A percentile compares a stretch with the other conserved stretches of the same genome.
phyloP scores from a whole-genome alignment of 345 rosid genomes.

The Bruguiera gymnorhiza region DNA sequence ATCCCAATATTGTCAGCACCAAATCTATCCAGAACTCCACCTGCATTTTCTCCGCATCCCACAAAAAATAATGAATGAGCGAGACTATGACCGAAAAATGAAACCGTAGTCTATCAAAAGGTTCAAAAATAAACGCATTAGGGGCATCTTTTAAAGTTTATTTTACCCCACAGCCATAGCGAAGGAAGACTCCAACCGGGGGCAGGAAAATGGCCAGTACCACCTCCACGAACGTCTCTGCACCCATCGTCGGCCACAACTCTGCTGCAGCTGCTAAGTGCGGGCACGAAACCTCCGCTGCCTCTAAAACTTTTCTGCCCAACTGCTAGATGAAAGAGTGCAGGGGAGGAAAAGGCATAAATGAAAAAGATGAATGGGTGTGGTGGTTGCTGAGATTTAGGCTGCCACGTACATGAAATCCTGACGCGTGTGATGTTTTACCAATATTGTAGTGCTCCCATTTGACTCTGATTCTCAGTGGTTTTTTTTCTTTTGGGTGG shows the following conservation, averaged over 20 bases:
- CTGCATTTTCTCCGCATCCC: conserved; percentile 36
- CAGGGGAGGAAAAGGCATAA: neutral
- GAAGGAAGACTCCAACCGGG: conserved; percentile 93
- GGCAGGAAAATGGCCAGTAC: conserved; percentile 80
- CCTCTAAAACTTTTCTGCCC: neutral
- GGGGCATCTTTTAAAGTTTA: neutral
- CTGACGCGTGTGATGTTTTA: conserved; percentile 7
- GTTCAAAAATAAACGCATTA: neutral
- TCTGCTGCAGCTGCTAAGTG: neutral
- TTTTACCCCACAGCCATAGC: conserved; percentile 81
- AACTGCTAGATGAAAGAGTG: no score
- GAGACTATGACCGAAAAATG: neutral
- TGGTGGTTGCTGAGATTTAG: neutral
- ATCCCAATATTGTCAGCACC: conserved; percentile 70
- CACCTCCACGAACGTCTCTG: conserved; percentile 80
- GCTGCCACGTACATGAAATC: conserved; percentile 6
- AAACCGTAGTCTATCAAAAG: neutral
- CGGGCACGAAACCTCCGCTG: neutral
- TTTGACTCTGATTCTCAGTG: conserved; percentile 2
- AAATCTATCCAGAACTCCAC: conserved; percentile 86
- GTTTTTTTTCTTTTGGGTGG: neutral
- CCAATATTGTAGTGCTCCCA: neutral
- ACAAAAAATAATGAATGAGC: neutral
- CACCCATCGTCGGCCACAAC: conserved; percentile 43
- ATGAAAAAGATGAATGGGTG: neutral